Conservation (phyloP, 2,329 filamentous ascomycete genomes). For the Stemphylium vesicarium region DNA sequence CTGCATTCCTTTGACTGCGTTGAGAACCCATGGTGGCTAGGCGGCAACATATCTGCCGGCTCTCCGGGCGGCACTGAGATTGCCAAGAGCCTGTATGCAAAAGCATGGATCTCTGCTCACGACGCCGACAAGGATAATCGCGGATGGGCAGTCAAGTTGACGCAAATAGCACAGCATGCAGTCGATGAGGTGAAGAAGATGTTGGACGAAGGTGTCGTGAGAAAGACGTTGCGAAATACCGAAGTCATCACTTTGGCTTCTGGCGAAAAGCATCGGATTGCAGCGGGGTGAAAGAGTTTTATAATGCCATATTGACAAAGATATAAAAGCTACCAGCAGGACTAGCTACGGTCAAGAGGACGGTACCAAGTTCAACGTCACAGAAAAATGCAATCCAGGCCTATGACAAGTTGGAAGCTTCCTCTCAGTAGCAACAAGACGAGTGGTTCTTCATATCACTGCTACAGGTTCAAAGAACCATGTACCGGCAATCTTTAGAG, state of each 20-base stretch:
- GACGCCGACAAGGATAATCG: conserved; percentile 65
- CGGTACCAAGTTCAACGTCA: too few species aligned
- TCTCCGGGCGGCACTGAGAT: conserved; percentile 64
- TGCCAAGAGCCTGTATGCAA: conserved; percentile 60
- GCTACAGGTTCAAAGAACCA: too few species aligned
- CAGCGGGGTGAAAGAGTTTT: conserved; percentile 14
- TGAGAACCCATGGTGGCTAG: conserved; percentile 66
- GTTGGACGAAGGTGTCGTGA: conserved; percentile 28
- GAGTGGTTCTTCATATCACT: too few species aligned
- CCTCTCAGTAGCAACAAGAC: too few species aligned
- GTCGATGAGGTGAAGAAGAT: conserved; percentile 38
- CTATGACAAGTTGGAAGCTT: too few species aligned
- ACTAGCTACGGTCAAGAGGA: too few species aligned
- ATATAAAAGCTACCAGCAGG: too few species aligned
- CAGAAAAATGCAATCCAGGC: too few species aligned
- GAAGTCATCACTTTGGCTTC: conserved; percentile 28
- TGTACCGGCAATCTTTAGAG: too few species aligned
- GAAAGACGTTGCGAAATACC: conserved; percentile 18
- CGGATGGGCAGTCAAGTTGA: conserved; percentile 59
- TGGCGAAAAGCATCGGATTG: conserved; percentile 31
- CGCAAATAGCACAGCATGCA: conserved; percentile 53
- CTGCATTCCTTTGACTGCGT: conserved; percentile 69
- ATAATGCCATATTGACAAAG: not conserved
- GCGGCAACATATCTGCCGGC: conserved; percentile 64
- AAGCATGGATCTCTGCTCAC: conserved; percentile 67